These are phyloP conservation scores for Saksenaea oblongispora DNA, from an alignment of 371 early-diverging fungal species.

Conservation along the genomic window DNA sequence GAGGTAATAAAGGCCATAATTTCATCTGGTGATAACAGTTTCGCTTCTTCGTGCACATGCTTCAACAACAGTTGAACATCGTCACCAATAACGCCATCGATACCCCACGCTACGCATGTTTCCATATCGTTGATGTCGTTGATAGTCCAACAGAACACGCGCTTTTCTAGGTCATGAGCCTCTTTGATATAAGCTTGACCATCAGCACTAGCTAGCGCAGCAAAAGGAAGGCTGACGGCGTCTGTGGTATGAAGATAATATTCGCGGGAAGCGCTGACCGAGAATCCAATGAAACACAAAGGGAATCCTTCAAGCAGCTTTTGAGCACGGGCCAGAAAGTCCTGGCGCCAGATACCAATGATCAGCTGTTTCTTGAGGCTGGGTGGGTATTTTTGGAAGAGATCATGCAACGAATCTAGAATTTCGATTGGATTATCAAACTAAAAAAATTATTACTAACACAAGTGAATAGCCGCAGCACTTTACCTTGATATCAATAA, in stretches of 20 bases:
- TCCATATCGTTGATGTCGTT: slow-evolving; percentile 53
- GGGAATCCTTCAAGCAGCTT: slow-evolving; percentile 41
- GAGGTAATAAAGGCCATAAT: slow-evolving; percentile 15
- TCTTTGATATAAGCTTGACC: slow-evolving; percentile 56
- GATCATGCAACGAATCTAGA: slow-evolving; percentile 32
- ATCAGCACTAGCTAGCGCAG: slow-evolving; percentile 41
- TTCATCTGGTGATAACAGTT: slow-evolving; percentile 16
- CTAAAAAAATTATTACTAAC: slow-evolving; percentile 21
- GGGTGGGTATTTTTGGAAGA: slow-evolving; percentile 26
- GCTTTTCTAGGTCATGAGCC: slow-evolving; percentile 50
- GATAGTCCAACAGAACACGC: slow-evolving; percentile 63
- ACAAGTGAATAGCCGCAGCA: neutral
- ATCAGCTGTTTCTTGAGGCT: slow-evolving; percentile 46
- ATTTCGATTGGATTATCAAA: slow-evolving; percentile 53
- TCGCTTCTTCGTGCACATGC: slow-evolving; percentile 27
- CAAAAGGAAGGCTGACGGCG: slow-evolving; percentile 55
- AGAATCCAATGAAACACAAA: slow-evolving; percentile 59
- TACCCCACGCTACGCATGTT: slow-evolving; percentile 47
- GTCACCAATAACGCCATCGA: slow-evolving; percentile 62
- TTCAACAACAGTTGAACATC: slow-evolving; percentile 40
- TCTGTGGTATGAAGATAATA: slow-evolving; percentile 56
- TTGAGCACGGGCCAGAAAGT: slow-evolving; percentile 53
- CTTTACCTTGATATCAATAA: slow-evolving; percentile 71
- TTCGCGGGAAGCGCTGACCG: slow-evolving; percentile 47
- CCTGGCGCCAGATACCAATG: slow-evolving; percentile 68